These are phyloP conservation scores for Nicotiana sylvestris DNA, from an alignment of 257 asterid genomes.

Conservation along the genomic window DNA sequence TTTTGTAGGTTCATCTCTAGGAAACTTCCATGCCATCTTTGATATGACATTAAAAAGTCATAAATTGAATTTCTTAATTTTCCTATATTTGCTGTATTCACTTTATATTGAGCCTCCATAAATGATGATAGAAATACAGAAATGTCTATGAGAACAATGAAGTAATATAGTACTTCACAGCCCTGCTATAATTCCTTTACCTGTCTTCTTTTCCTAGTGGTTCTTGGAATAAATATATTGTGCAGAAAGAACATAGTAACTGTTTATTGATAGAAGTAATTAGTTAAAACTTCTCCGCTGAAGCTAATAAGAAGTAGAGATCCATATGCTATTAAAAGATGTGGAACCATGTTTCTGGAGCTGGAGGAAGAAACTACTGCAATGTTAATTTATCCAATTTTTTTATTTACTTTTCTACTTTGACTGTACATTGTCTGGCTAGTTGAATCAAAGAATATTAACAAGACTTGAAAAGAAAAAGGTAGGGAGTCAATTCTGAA, in stretches of 20 bases:
- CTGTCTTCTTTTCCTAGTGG: background rate
- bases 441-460: background rate
- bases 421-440: background rate
- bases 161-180: background rate
- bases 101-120: background rate
- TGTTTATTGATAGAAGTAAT: background rate
- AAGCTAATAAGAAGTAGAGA: background rate
- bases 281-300: background rate
- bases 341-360: background rate
- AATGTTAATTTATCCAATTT: background rate
- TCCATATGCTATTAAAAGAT: background rate
- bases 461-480: background rate
- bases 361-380: background rate
- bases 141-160: background rate
- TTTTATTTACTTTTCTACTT: background rate
- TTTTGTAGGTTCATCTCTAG: background rate
- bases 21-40: background rate
- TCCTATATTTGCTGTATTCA: background rate
- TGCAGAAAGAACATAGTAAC: background rate
- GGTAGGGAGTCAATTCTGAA: background rate
- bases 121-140: background rate
- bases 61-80: background rate
- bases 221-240: background rate
- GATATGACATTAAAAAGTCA: background rate
- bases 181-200: background rate